Percentiles rank a stretch among this genome's conserved stretches.
Conservation (phyloP, 2,329 filamentous ascomycete genomes). For the Pseudogymnoascus sp. region DNA sequence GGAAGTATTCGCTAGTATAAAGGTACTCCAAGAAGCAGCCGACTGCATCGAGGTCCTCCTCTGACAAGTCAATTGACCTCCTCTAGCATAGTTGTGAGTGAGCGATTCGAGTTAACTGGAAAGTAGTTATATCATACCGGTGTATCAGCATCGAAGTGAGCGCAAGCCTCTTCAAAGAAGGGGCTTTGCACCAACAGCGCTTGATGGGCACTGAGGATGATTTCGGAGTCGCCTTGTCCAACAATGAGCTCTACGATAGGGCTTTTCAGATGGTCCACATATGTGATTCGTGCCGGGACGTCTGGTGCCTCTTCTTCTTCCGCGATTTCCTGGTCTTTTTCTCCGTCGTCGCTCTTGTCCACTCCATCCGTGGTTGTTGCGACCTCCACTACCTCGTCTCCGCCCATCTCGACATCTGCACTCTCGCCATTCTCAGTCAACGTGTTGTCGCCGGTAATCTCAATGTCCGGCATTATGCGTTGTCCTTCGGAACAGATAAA, state of each 20-base stretch:
- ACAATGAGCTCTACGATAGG: slow-evolving; percentile 63
- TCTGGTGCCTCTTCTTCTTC: slow-evolving; percentile 15
- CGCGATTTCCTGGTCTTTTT: slow-evolving; percentile 20
- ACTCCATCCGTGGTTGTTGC: slow-evolving; percentile 13
- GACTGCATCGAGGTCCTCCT: slow-evolving; percentile 65
- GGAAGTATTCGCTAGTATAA: slow-evolving; percentile 84
- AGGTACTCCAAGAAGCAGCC: slow-evolving; percentile 77
- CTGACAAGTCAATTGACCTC: slow-evolving; percentile 60
- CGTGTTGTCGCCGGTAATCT: slow-evolving; percentile 15
- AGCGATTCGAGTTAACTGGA: background rate
- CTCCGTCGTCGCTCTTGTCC: slow-evolving; percentile 14
- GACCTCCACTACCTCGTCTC: slow-evolving; percentile 24
- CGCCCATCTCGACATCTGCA: slow-evolving; percentile 25
- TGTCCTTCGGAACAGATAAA: background rate
- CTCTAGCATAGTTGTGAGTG: slow-evolving; percentile 33
- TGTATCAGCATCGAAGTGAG: slow-evolving; percentile 52
- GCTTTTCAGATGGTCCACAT: slow-evolving; percentile 57
- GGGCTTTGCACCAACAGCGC: slow-evolving; percentile 67
- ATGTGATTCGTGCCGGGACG: slow-evolving; percentile 28
- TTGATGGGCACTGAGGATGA: slow-evolving; percentile 71
- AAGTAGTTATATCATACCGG: background rate
- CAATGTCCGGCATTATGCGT: slow-evolving; percentile 19
- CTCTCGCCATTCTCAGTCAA: slow-evolving; percentile 13
- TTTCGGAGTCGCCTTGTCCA: slow-evolving; percentile 51
- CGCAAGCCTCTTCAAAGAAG: slow-evolving; percentile 60